phyloP scores from a whole-genome alignment of 2,329 filamentous ascomycete species.

The Amauroascus verrucosus region DNA sequence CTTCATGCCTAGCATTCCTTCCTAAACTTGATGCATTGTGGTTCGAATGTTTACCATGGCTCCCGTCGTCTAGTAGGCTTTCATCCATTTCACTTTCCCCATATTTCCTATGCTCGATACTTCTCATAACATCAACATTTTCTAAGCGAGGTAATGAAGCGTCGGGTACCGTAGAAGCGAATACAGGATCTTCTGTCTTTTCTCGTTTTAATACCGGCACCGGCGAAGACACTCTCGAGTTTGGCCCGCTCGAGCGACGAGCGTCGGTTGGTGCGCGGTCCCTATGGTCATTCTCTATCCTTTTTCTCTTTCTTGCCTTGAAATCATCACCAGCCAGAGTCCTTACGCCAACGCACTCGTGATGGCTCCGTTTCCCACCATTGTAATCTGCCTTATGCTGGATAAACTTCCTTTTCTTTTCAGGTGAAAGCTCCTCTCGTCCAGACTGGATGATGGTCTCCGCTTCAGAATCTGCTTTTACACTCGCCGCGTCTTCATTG shows the following conservation, averaged over 20 bases:
- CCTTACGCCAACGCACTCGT: conserved; percentile 14
- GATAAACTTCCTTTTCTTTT: conserved; percentile 37
- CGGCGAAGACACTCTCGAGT: conserved; percentile 23
- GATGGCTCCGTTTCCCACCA: conserved; percentile 22
- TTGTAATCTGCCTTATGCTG: conserved; percentile 22
- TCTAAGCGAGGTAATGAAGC: conserved; percentile 17
- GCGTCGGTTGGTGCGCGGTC: conserved; percentile 19
- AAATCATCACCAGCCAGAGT: conserved; percentile 19
- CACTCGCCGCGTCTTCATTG: conserved; percentile 26
- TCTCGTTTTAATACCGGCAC: conserved; percentile 28
- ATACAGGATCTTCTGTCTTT: conserved; percentile 25
- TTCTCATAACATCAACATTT: conserved; percentile 16
- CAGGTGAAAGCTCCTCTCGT: conserved; percentile 37
- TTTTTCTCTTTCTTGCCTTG: conserved; percentile 26
- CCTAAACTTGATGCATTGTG: not conserved
- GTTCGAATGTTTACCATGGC: conserved; percentile 5
- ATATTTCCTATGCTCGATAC: conserved; percentile 12
- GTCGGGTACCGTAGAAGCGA: conserved; percentile 20
- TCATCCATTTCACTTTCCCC: conserved; percentile 2
- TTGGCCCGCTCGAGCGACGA: conserved; percentile 21
- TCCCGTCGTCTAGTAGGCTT: not conserved
- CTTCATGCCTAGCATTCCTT: conserved; percentile 6
- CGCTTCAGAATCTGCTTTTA: conserved; percentile 40
- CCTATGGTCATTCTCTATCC: conserved; percentile 22
- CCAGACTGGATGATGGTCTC: conserved; percentile 42